These are phyloP conservation scores for Cladosporium sp. DNA, from an alignment of 2,329 filamentous ascomycete species.

Conservation along the genomic window DNA sequence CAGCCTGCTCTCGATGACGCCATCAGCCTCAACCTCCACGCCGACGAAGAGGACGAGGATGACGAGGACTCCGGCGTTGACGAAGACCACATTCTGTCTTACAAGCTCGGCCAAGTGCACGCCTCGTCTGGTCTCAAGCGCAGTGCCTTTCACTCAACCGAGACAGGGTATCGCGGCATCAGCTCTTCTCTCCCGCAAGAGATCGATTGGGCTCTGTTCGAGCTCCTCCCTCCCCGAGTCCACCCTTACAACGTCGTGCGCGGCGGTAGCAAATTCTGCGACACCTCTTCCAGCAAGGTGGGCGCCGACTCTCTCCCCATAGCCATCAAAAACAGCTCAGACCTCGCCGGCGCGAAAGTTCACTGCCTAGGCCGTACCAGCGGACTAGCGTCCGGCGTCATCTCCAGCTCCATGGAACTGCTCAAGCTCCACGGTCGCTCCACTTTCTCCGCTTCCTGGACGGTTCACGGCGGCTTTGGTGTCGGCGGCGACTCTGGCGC, in stretches of 20 bases:
- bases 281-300: constrained; percentile 15
- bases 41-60: constrained; percentile 72
- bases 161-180: constrained; percentile 41
- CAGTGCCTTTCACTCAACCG: constrained; percentile 19
- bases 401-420: constrained; percentile 70
- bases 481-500: constrained; percentile 88
- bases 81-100: constrained; percentile 73
- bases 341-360: constrained; percentile 68
- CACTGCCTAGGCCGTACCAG: constrained; percentile 86
- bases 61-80: constrained; percentile 68
- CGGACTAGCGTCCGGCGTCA: constrained; percentile 71
- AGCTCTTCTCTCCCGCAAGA: constrained; percentile 67
- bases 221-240: constrained; percentile 64
- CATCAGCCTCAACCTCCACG: constrained; percentile 68
- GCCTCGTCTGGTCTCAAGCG: constrained; percentile 85
- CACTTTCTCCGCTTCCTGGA: constrained; percentile 69
- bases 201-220: constrained; percentile 91
- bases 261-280: constrained; percentile 38
- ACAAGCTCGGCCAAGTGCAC: constrained; percentile 74
- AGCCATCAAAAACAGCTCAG: constrained; percentile 53
- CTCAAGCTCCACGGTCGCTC: constrained; percentile 82
- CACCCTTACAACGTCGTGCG: constrained; percentile 68
- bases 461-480: constrained; percentile 52
- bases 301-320: constrained; percentile 34
- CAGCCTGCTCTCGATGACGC: constrained; percentile 74